These are phyloP conservation scores for Fusarium tricinctum DNA, from an alignment of 2,329 filamentous ascomycete species.

Conservation along the genomic window DNA sequence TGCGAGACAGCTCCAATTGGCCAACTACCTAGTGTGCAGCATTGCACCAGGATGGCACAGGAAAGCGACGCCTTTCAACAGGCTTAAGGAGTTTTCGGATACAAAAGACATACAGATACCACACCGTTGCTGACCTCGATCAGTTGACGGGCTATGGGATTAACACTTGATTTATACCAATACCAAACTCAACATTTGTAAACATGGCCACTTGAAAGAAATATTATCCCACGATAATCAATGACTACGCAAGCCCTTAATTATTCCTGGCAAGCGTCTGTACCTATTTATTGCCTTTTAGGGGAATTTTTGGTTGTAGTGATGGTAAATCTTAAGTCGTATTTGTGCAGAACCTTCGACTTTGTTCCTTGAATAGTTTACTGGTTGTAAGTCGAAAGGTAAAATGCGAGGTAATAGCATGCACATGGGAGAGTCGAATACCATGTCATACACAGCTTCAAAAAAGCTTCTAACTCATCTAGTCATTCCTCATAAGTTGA, in stretches of 20 bases:
- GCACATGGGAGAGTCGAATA: background rate
- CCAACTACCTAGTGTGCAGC: conserved; percentile 33
- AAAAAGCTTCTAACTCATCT: conserved; percentile 36
- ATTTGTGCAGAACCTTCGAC: background rate
- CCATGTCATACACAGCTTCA: conserved; percentile 25
- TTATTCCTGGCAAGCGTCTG: background rate
- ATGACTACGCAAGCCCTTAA: background rate
- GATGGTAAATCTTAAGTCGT: background rate
- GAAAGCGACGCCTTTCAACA: conserved; percentile 50
- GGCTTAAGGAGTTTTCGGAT: conserved; percentile 46
- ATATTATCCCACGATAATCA: background rate
- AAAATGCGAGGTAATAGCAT: background rate
- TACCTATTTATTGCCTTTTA: background rate
- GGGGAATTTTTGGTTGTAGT: background rate
- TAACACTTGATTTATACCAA: conserved; percentile 36
- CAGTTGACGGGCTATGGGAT: conserved; percentile 29
- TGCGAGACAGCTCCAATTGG: conserved; percentile 12
- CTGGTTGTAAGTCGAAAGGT: background rate
- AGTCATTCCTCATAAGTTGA: conserved; percentile 42
- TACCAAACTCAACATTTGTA: conserved; percentile 27
- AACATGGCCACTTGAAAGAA: conserved; percentile 14
- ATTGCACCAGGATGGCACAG: conserved; percentile 36
- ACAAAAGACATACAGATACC: conserved; percentile 33
- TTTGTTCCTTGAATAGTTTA: background rate
- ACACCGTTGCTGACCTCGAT: conserved; percentile 36